phyloP scores from a whole-genome alignment of 805 yeast species.

The Clavispora carvajalis region DNA sequence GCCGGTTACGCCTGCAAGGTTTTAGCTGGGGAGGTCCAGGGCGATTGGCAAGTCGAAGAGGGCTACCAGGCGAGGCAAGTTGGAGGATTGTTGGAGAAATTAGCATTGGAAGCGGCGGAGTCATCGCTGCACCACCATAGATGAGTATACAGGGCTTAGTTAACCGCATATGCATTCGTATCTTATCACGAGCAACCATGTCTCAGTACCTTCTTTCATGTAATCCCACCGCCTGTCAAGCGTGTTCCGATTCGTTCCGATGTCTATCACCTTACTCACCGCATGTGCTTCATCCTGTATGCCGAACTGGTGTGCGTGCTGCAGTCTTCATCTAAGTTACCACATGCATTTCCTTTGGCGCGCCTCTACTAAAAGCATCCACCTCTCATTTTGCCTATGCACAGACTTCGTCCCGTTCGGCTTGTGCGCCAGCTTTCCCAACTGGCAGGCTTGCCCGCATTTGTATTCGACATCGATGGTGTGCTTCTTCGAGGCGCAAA shows the following conservation, averaged over 20 bases:
- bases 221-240: too few species aligned
- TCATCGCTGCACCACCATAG: too few species aligned
- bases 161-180: too few species aligned
- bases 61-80: constrained; percentile 22
- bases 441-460: constrained; percentile 15
- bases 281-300: too few species aligned
- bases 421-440: constrained; percentile 1
- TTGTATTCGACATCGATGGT: constrained; percentile 69
- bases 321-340: neutral
- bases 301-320: neutral
- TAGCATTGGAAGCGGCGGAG: constrained; percentile 3
- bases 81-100: constrained; percentile 10
- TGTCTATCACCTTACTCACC: too few species aligned
- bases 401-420: neutral
- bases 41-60: constrained; percentile 45
- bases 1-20: constrained; percentile 75
- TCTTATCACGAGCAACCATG: too few species aligned
- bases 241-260: too few species aligned
- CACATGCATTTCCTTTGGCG: neutral
- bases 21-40: constrained; percentile 19
- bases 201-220: too few species aligned
- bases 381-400: neutral
- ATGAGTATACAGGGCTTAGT: too few species aligned
- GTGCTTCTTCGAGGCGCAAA: constrained; percentile 71
- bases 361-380: neutral